Percentiles rank a stretch among this genome's conserved stretches.
Evolutionary conservation across 148 eudicot genomes (phyloP).

Genomic region (Persicaria maculosa): DNA sequence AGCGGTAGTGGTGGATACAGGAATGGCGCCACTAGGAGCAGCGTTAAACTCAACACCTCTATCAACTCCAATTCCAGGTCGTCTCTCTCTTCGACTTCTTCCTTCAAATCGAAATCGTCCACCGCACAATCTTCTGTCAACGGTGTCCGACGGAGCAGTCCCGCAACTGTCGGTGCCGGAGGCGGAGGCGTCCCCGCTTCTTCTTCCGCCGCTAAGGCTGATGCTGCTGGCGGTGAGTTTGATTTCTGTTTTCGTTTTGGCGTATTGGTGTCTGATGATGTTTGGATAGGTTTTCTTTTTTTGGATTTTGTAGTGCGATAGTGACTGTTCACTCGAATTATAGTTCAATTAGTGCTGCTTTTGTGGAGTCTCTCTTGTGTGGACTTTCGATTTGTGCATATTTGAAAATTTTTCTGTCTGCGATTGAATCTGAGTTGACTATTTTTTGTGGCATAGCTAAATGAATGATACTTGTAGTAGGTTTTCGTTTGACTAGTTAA

Average conservation of each 20-base stretch:
- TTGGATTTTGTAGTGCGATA: constrained; percentile 7
- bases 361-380: neutral
- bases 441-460: neutral
- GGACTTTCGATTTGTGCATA: neutral
- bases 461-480: neutral
- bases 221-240: constrained; percentile 31
- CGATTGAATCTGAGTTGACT: neutral
- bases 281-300: neutral
- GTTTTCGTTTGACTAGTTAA: neutral
- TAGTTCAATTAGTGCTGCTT: neutral
- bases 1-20: constrained; percentile 26
- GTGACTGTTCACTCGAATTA: neutral
- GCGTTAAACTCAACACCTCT: constrained; percentile 20
- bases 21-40: constrained; percentile 20
- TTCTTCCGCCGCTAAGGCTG: constrained; percentile 22
- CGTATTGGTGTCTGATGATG: neutral
- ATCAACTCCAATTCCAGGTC: constrained; percentile 31
- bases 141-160: constrained; percentile 47
- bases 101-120: constrained; percentile 51
- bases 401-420: constrained; percentile 4
- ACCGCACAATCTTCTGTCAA: constrained; percentile 21
- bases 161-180: constrained; percentile 29
- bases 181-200: neutral
- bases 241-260: neutral
- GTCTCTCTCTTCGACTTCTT: constrained; percentile 35